Base-by-base conservation (phyloP, 306 rosid genomes). In the Casuarina glauca region DNA sequence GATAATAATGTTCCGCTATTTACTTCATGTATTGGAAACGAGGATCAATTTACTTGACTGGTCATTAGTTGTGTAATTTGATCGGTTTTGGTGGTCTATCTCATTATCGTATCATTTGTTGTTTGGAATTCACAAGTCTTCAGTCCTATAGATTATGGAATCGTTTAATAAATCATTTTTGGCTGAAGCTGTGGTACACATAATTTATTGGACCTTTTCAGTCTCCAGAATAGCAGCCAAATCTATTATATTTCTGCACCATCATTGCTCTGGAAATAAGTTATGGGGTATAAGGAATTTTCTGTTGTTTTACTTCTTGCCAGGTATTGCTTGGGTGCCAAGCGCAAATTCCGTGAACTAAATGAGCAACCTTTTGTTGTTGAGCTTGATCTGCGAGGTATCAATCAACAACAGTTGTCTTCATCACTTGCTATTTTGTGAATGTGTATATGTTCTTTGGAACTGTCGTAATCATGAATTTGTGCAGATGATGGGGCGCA, bases 331-430 rank as follows among this genome's bases (percentile, higher is more conserved):
- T 51, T 89, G 78, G 89, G 89, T 66, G 90, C 98, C 73, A 94
- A 94, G 86, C 87, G 88, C 58, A 57, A 89, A 48, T 86, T 94
- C 78, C 84, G 83, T 53, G 92, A 90, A 72, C 80, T 94, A 1
- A 73, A 88, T 26, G 92, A 92, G 84, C 76, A 83, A 43, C 98
- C 98, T 32, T 88, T 76, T 85, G 91, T 92, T 36, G 91, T 94
- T 45, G 97, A 94, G 86, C 87, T 95, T 62, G 97, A 94, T 83
- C 90, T 94, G 48, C 87, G 97, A 90, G 95, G 98, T 94, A 85
- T 70, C 55, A 26, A 12, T 72, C 16, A n/a, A 38, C 55, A 6
- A 1, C 17, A 13, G 0, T 57, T 5, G 46, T 68, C 50, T 63
- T 55, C 1, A n/a, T 36, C 44, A 19, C 57, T 74, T 42, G 64